Percentiles rank a stretch among this genome's conserved stretches.
Evolutionary conservation across 257 asterid genomes (phyloP).

Genomic region (Prunella vulgaris): DNA sequence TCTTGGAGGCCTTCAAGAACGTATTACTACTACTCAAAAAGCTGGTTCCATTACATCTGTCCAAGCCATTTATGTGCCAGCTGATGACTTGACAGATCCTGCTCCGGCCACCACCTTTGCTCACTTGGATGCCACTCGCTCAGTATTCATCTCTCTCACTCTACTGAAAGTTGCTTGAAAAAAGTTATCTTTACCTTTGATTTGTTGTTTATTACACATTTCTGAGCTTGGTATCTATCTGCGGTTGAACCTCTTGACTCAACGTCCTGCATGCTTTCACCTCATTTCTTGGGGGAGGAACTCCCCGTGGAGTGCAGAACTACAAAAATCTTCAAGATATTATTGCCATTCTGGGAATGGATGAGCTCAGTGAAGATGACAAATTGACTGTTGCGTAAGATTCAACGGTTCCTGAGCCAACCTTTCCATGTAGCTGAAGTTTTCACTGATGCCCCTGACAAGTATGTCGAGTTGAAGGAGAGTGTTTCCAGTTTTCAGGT

Average conservation of each 20-base stretch:
- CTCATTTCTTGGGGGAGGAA: slow-evolving; percentile 90
- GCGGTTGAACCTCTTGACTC: slow-evolving; percentile 98
- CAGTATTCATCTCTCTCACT: no score
- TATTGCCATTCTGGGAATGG: slow-evolving; percentile 98
- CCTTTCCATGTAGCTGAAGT: slow-evolving; percentile 99
- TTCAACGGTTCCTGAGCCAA: slow-evolving; percentile 85
- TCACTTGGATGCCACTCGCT: slow-evolving; percentile 99
- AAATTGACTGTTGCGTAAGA: slow-evolving; percentile 95
- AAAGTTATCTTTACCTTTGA: no score
- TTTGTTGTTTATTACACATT: slow-evolving; percentile 42
- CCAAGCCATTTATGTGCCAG: slow-evolving; percentile 99
- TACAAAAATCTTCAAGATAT: slow-evolving; percentile 99
- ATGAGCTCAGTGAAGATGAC: slow-evolving; percentile 98
- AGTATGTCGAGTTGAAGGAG: slow-evolving; percentile 95
- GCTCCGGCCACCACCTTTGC: slow-evolving; percentile 99
- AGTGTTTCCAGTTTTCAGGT: slow-evolving; percentile 95
- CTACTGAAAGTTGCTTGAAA: no score
- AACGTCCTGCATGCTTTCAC: slow-evolving; percentile 98
- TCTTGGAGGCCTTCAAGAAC: slow-evolving; percentile 99
- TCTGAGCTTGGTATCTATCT: slow-evolving; percentile 98
- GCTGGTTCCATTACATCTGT: slow-evolving; percentile 97
- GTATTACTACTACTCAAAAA: slow-evolving; percentile 94
- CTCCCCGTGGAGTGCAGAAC: slow-evolving; percentile 99
- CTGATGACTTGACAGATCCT: slow-evolving; percentile 99
- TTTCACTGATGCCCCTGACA: slow-evolving; percentile 96